Evolutionary conservation across 176 grass and related monocot genomes (phyloP).

Genomic region (Rhipidocladum racemiflorum): DNA sequence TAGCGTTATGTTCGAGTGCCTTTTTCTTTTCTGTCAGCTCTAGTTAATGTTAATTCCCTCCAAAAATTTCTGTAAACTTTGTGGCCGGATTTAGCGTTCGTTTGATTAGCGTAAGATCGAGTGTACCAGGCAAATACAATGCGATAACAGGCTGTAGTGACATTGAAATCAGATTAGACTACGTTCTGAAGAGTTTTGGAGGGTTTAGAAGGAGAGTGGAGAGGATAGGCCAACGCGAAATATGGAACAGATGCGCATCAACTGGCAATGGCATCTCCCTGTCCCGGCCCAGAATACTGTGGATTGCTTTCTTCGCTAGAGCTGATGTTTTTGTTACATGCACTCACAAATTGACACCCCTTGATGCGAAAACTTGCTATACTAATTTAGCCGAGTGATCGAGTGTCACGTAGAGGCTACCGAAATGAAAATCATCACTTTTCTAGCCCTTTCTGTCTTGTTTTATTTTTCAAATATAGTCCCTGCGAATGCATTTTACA

Average conservation of each 20-base stretch:
- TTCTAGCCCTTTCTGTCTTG: no score
- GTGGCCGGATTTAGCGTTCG: not conserved
- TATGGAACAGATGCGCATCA: constrained; percentile 41
- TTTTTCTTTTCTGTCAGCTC: no score
- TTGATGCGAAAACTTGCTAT: not conserved
- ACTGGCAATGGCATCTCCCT: constrained; percentile 47
- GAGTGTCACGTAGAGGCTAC: no score
- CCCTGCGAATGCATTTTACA: no score
- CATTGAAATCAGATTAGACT: constrained; percentile 3
- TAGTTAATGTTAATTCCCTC: no score
- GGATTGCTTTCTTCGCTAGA: not conserved
- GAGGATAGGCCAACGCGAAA: not conserved
- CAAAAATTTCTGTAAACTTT: no score
- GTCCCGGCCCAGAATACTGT: not conserved
- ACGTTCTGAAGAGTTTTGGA: constrained; percentile 8
- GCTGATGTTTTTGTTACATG: not conserved
- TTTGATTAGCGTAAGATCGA: not conserved
- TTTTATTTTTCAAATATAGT: no score
- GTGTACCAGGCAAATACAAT: constrained; percentile 25
- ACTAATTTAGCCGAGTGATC: not conserved
- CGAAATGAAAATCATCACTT: no score
- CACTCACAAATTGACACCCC: not conserved
- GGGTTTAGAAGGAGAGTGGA: not conserved
- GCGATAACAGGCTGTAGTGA: constrained; percentile 52
- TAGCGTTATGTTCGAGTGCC: no score